Conservation (phyloP, 176 grass and related monocot species). For the Leersia perrieri region DNA sequence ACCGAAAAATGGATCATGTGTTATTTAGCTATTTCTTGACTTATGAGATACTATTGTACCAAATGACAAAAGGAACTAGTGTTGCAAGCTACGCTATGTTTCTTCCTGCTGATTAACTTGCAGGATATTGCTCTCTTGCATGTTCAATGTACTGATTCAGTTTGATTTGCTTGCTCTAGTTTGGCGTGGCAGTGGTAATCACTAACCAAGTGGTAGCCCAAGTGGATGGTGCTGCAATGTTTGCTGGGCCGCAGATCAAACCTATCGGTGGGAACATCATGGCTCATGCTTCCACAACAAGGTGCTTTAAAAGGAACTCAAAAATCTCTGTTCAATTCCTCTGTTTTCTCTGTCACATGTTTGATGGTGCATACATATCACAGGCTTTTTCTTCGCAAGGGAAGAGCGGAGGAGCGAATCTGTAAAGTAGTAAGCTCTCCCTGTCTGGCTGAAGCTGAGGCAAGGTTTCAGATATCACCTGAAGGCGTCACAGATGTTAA, state of each 20-base stretch:
- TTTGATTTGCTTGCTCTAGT: slow-evolving; percentile 33
- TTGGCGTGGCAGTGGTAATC: slow-evolving; percentile 76
- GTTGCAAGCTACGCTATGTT: background rate
- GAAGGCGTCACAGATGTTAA: slow-evolving; percentile 72
- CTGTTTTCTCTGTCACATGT: background rate
- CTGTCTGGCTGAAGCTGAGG: slow-evolving; percentile 65
- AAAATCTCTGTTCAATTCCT: slow-evolving; percentile 1
- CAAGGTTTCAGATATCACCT: slow-evolving; percentile 65
- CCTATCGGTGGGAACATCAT: slow-evolving; percentile 85
- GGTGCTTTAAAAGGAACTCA: slow-evolving; percentile 35
- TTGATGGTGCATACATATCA: slow-evolving; percentile 4
- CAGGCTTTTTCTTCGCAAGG: slow-evolving; percentile 71
- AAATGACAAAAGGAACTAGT: background rate
- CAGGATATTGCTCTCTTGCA: background rate
- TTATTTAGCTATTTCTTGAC: background rate
- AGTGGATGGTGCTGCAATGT: slow-evolving; percentile 72
- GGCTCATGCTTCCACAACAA: slow-evolving; percentile 68
- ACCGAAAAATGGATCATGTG: background rate
- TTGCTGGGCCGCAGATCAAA: slow-evolving; percentile 72
- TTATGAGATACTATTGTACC: slow-evolving; percentile 3
- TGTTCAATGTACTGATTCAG: background rate
- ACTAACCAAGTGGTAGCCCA: slow-evolving; percentile 83
- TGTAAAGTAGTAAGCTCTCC: slow-evolving; percentile 72
- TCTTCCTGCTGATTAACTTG: background rate
- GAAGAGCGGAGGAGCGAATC: slow-evolving; percentile 75